phyloP scores from a whole-genome alignment of 176 grass and related monocot genomes.

The Aegilops tauschii region DNA sequence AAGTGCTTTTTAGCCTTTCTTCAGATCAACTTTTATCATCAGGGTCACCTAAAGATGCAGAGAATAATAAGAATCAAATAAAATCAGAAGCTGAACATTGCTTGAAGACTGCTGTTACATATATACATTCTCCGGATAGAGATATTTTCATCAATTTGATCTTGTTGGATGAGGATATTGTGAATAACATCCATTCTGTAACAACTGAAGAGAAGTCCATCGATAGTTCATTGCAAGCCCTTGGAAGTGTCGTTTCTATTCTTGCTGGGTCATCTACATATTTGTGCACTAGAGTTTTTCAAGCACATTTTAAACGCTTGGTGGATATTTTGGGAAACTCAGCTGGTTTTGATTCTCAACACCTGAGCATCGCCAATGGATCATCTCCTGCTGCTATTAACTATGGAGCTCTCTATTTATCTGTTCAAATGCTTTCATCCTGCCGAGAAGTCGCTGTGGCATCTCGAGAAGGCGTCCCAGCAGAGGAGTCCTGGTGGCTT shows the following conservation, averaged over 20 bases:
- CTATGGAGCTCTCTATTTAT: constrained; percentile 78
- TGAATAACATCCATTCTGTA: constrained; percentile 55
- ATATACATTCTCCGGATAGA: constrained; percentile 59
- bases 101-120: constrained; percentile 55
- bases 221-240: constrained; percentile 35
- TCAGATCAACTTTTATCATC: constrained; percentile 37
- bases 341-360: constrained; percentile 16
- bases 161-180: constrained; percentile 70
- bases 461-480: constrained; percentile 36
- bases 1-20: constrained; percentile 69
- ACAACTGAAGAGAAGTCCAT: constrained; percentile 37
- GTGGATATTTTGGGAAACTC: constrained; percentile 65
- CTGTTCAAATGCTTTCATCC: constrained; percentile 74
- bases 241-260: constrained; percentile 72
- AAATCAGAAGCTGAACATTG: constrained; percentile 75
- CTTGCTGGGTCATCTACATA: constrained; percentile 59
- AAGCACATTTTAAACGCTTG: constrained; percentile 68
- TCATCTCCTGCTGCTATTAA: constrained; percentile 42
- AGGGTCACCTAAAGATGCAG: constrained; percentile 37
- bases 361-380: constrained; percentile 29
- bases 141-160: constrained; percentile 75
- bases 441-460: constrained; percentile 68
- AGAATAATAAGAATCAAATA: constrained; percentile 64
- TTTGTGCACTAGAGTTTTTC: constrained; percentile 77
- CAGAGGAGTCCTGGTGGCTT: constrained; percentile 60